These are phyloP conservation scores for Torrubiella hemipterigena DNA, from an alignment of 2,329 filamentous ascomycete genomes.

Conservation along the genomic window DNA sequence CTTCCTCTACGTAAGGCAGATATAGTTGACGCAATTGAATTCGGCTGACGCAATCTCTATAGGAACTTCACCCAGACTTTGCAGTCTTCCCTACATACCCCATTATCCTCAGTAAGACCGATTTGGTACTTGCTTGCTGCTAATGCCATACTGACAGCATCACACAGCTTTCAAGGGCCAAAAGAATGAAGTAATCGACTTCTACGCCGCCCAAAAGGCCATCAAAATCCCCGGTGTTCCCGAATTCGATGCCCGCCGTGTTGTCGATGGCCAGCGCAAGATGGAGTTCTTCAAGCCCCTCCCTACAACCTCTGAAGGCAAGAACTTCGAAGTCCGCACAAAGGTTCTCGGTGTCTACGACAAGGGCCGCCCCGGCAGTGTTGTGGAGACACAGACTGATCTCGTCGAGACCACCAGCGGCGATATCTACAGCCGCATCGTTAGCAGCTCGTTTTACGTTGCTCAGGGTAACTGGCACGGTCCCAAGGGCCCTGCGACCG, in stretches of 20 bases:
- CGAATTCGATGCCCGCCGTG: conserved; percentile 59
- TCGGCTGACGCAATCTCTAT: too few relatives aligned
- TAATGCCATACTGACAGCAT: conserved; percentile 6
- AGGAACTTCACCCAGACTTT: conserved; percentile 85
- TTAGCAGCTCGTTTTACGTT: conserved; percentile 66
- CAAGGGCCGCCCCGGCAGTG: conserved; percentile 73
- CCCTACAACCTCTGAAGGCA: conserved; percentile 57
- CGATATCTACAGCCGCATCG: conserved; percentile 59
- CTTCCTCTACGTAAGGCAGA: conserved; percentile 76
- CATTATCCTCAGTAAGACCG: conserved; percentile 57
- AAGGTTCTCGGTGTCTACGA: conserved; percentile 81
- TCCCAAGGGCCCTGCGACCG: conserved; percentile 73
- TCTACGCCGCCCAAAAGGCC: conserved; percentile 59
- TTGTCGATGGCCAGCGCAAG: conserved; percentile 75
- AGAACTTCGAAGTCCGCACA: conserved; percentile 62
- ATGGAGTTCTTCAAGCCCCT: conserved; percentile 67
- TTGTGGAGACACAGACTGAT: conserved; percentile 67
- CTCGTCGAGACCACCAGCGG: conserved; percentile 59
- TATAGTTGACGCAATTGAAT: too few relatives aligned
- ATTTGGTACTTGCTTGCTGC: background rate
- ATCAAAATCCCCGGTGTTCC: conserved; percentile 64
- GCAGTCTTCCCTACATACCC: conserved; percentile 82
- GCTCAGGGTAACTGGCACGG: conserved; percentile 76
- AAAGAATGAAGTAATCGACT: conserved; percentile 68
- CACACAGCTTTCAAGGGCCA: conserved; percentile 60